Conservation (phyloP, 371 early-diverging fungal genomes). For the Entomophthora muscae region DNA sequence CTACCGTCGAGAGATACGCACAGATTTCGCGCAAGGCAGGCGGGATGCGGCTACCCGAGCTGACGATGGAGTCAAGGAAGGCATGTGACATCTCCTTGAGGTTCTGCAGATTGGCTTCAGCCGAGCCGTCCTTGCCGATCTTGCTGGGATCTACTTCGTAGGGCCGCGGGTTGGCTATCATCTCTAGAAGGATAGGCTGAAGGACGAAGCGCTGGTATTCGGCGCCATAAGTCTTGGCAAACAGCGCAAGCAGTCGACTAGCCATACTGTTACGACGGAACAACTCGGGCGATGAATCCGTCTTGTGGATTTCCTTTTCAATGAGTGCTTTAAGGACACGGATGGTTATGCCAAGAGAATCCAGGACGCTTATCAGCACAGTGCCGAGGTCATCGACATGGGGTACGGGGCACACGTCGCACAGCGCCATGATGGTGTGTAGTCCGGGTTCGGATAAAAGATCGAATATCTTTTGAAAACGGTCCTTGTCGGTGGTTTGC, state of each 20-base stretch:
- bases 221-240: constrained; percentile 60
- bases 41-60: constrained; percentile 51
- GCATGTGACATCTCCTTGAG: constrained; percentile 52
- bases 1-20: constrained; percentile 50
- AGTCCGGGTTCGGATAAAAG: constrained; percentile 41
- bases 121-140: constrained; percentile 39
- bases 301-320: constrained; percentile 62
- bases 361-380: constrained; percentile 61
- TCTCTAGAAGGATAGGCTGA: constrained; percentile 44
- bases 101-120: constrained; percentile 53
- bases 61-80: constrained; percentile 68
- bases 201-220: constrained; percentile 67
- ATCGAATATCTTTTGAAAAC: constrained; percentile 58
- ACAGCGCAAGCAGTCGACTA: constrained; percentile 63
- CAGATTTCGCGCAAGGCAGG: constrained; percentile 61
- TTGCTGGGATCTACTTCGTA: constrained; percentile 74
- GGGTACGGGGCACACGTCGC: constrained; percentile 67
- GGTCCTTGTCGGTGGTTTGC: constrained; percentile 49
- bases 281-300: constrained; percentile 39
- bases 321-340: constrained; percentile 61
- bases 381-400: constrained; percentile 77
- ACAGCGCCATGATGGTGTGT: constrained; percentile 57
- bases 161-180: constrained; percentile 26
- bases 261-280: constrained; percentile 86
- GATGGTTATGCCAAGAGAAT: constrained; percentile 47